Percentiles rank a stretch among this genome's conserved stretches.
Evolutionary conservation across 495 filamentous ascomycete species (phyloP).

Genomic region (Endocarpon pusillum): DNA sequence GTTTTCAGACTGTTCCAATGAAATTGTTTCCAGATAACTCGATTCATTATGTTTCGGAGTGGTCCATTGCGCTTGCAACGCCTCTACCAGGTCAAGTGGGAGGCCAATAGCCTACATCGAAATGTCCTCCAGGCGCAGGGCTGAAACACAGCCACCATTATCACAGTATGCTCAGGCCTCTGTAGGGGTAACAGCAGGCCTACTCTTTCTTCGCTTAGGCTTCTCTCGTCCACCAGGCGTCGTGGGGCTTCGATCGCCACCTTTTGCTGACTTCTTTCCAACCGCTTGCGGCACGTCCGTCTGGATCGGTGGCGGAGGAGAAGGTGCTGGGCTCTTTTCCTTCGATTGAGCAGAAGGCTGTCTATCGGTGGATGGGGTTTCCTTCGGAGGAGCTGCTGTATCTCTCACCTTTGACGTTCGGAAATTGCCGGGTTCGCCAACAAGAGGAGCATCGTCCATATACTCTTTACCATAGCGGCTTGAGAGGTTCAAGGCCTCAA

Average conservation of each 20-base stretch:
- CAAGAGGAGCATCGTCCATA: slow-evolving; percentile 82
- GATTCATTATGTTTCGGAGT: no score
- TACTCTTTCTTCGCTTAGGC: slow-evolving; percentile 1
- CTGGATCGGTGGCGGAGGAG: background rate
- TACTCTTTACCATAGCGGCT: slow-evolving; percentile 56
- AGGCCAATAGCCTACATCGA: no score
- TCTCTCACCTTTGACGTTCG: slow-evolving; percentile 40
- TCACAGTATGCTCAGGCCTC: no score
- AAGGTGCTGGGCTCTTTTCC: background rate
- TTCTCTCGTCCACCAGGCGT: background rate
- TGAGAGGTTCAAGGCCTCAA: slow-evolving; percentile 49
- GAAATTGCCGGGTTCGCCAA: slow-evolving; percentile 76
- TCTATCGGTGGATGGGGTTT: background rate
- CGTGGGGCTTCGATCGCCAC: background rate
- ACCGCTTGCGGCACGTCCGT: background rate
- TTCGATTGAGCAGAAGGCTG: background rate
- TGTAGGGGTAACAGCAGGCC: background rate
- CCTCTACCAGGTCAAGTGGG: no score
- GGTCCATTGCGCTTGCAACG: no score
- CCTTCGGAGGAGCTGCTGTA: slow-evolving; percentile 1
- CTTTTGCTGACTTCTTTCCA: background rate
- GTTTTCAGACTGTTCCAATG: no score
- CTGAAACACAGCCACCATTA: no score
- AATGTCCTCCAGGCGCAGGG: no score
- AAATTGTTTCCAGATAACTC: no score